Percentiles rank a stretch among this genome's conserved stretches.
Conservation (phyloP, 306 rosid genomes). For the Astragalus glycyphyllos region DNA sequence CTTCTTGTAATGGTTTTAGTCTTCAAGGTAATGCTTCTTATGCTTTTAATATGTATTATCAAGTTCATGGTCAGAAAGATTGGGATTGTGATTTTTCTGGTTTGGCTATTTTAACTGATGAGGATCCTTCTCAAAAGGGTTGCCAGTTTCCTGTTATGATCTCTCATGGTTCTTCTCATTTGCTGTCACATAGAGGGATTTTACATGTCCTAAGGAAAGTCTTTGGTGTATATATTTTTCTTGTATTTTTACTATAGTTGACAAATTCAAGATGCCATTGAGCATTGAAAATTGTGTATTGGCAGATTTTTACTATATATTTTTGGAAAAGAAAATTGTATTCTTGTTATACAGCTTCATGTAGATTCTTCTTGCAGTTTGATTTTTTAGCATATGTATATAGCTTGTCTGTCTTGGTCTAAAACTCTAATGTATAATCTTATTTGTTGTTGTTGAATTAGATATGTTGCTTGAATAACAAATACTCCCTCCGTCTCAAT, state of each 20-base stretch:
- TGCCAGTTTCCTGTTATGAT: slow-evolving; percentile 78
- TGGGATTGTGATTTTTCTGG: slow-evolving; percentile 55
- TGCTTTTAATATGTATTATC: slow-evolving; percentile 72
- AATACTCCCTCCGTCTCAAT: no score
- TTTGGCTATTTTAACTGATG: slow-evolving; percentile 41
- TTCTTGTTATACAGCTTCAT: neutral
- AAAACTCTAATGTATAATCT: no score
- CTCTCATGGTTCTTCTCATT: slow-evolving; percentile 51
- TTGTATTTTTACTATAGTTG: slow-evolving; percentile 47
- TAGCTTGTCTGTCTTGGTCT: no score
- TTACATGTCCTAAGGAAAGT: slow-evolving; percentile 23
- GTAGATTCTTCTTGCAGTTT: slow-evolving; percentile 4
- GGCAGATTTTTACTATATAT: slow-evolving; percentile 23
- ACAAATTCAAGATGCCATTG: slow-evolving; percentile 3
- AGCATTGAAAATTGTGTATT: slow-evolving; percentile 18
- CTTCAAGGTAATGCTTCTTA: slow-evolving; percentile 79
- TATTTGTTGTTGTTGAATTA: no score
- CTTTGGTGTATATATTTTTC: slow-evolving; percentile 45
- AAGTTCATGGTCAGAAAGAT: slow-evolving; percentile 60
- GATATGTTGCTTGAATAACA: no score
- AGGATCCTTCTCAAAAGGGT: slow-evolving; percentile 70
- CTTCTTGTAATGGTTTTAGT: slow-evolving; percentile 74
- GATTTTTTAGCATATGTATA: neutral
- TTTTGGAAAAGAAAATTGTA: slow-evolving; percentile 6
- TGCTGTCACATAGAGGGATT: slow-evolving; percentile 36